Percentiles rank a stretch among this genome's conserved stretches.
Conservation (phyloP, 2,329 filamentous ascomycete genomes). For the Daldinia sp. region DNA sequence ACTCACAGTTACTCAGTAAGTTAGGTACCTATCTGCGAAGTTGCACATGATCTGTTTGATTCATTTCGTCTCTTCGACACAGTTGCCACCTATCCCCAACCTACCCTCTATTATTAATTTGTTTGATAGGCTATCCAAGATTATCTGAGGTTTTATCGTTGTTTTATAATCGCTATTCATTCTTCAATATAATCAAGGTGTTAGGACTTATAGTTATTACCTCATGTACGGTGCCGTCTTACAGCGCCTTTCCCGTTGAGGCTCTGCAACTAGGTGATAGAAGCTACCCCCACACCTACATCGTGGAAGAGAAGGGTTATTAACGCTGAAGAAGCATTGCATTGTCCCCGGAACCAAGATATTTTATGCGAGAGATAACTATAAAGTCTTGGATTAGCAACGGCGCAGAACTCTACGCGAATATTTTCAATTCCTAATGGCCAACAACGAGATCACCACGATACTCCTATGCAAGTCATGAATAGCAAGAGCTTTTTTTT, state of each 20-base stretch:
- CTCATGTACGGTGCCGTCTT: neutral
- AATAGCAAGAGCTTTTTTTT: neutral
- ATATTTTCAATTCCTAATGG: neutral
- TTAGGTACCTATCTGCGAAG: neutral
- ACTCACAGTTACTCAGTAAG: neutral
- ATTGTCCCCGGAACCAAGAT: neutral
- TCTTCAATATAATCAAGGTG: neutral
- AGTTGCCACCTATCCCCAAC: neutral
- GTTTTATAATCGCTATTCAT: neutral
- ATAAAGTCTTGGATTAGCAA: neutral
- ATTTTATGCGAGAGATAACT: neutral
- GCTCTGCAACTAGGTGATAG: conserved; percentile 19
- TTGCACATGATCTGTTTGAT: neutral
- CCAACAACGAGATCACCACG: neutral
- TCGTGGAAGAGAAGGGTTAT: conserved; percentile 8
- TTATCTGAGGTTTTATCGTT: no score
- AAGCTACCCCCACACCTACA: conserved; percentile 23
- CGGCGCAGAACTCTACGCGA: neutral
- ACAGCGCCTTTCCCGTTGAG: conserved; percentile 7
- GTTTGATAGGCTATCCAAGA: neutral
- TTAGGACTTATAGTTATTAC: conserved; percentile 3
- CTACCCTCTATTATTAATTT: neutral
- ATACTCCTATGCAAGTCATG: conserved; percentile 18
- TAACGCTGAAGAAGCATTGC: conserved; percentile 6
- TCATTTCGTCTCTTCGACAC: neutral